Conservation (phyloP, 768 basidiomycete genomes). For the Mycena latifolia region DNA sequence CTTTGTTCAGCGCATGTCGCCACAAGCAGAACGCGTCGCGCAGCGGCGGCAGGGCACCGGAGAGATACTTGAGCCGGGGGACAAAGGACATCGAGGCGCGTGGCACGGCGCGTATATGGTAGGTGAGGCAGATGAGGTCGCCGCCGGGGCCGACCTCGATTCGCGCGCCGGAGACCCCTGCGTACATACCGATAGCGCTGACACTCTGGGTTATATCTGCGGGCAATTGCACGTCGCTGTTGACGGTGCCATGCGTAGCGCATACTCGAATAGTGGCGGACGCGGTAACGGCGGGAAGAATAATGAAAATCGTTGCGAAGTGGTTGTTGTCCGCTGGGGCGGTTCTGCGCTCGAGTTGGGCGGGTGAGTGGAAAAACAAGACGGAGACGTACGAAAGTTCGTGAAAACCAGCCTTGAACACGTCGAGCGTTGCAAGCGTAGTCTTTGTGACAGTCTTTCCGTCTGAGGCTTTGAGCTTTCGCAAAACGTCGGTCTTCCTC, state of each 20-base stretch:
- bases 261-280: background rate
- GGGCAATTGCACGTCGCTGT: background rate
- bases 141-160: conserved; percentile 2
- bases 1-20: conserved; percentile 1
- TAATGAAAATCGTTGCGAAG: conserved; percentile 8
- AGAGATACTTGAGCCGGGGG: conserved; percentile 16
- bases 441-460: accelerated
- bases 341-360: background rate
- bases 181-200: conserved; percentile 13
- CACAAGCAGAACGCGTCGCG: conserved; percentile 21
- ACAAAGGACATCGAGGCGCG: background rate
- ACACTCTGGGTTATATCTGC: conserved; percentile 1
- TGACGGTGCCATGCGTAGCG: background rate
- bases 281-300: background rate
- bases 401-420: conserved; percentile 11
- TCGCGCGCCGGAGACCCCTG: conserved; percentile 13
- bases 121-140: conserved; percentile 14
- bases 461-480: background rate
- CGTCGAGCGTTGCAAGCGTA: background rate
- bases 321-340: background rate
- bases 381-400: conserved; percentile 7
- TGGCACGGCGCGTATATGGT: background rate
- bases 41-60: conserved; percentile 4
- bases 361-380: background rate
- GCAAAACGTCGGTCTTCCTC: background rate